Base-by-base conservation (phyloP, 805 yeast genomes). In the Candida taoyuanica region DNA sequence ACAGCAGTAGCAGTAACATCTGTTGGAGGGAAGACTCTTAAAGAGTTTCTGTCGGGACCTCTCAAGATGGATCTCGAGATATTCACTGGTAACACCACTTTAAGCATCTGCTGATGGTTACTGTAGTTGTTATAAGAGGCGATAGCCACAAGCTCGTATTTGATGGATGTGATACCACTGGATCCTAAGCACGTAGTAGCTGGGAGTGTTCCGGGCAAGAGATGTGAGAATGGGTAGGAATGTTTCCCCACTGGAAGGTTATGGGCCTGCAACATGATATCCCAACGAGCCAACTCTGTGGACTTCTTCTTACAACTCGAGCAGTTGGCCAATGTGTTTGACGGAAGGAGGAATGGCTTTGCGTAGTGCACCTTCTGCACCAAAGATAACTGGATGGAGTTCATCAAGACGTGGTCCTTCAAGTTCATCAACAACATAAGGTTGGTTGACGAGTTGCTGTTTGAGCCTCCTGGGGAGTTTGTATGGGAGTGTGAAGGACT, bases 1-100 rank as follows among this genome's bases (percentile, higher is more conserved):
- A 81, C 83, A 7, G 95, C 93, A 19, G 83, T 76, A 6, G 96
- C 94, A 3, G 87, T 81, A 26, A 93, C 81, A 30, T 83, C 85
- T 0, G 98, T 91, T 7, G 99, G 98, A 1, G 98, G 98, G 61
- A 93, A 93, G 1, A 93, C 85, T 44, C 99, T 73, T 27, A 87
- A 64, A 1, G 96, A 85, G 54, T 85, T 86, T 50, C 88, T 71
- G 56, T 89, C 96, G 3, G 85, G 85, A 6, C 93, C 91, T 32
- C 86, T 67, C 17, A 85, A 59, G 21, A 91, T 76, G 40, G 94
- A 82, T 51, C 98, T 72, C 31, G 83, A 71, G 2, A 93, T 69
- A 48, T 81, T 72, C 7, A 93, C 58, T 0, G 96, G 94, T 42
- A 85, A 63, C 3, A 64, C 62, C 27, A 78, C 52, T 34, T 64